Evolutionary conservation across 495 filamentous ascomycete species (phyloP).

Genomic region (Aspergillus taichungensis): DNA sequence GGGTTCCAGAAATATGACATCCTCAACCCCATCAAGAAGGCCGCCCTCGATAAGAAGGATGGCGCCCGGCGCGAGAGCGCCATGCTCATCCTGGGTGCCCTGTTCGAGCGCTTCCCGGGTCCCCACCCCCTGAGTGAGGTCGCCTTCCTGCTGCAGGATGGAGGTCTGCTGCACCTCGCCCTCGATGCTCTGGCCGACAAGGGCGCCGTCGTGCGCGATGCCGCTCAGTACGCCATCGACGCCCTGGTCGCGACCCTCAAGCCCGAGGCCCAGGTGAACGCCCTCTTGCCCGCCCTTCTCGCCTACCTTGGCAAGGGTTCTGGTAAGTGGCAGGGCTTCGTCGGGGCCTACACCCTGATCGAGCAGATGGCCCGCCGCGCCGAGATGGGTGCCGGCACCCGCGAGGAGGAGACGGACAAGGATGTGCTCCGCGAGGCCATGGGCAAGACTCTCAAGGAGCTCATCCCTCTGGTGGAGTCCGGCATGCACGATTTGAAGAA

Average conservation of each 20-base stretch:
- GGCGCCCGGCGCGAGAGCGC: slow-evolving; percentile 77
- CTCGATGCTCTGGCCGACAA: slow-evolving; percentile 90
- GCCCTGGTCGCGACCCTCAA: slow-evolving; percentile 71
- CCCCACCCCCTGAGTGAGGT: slow-evolving; percentile 73
- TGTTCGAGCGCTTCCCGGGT: slow-evolving; percentile 81
- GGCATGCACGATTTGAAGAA: slow-evolving; percentile 95
- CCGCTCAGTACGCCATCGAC: slow-evolving; percentile 90
- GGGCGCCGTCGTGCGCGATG: slow-evolving; percentile 75
- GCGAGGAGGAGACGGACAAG: slow-evolving; percentile 74
- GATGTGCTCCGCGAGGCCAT: slow-evolving; percentile 83
- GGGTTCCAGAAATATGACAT: slow-evolving; percentile 70
- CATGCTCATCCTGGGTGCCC: slow-evolving; percentile 86
- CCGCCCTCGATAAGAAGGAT: slow-evolving; percentile 90
- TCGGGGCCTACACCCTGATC: slow-evolving; percentile 73
- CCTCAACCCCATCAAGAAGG: slow-evolving; percentile 64
- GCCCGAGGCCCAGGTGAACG: slow-evolving; percentile 72
- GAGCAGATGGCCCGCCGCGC: slow-evolving; percentile 90
- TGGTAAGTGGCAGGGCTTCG: slow-evolving; percentile 92
- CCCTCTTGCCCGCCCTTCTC: slow-evolving; percentile 63
- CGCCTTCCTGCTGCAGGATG: slow-evolving; percentile 70
- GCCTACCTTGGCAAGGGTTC: slow-evolving; percentile 68
- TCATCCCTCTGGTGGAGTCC: slow-evolving; percentile 87
- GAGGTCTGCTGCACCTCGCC: slow-evolving; percentile 59
- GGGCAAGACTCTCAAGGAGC: slow-evolving; percentile 78
- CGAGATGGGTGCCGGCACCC: slow-evolving; percentile 68